Percentiles rank a stretch among this genome's conserved stretches.
phyloP scores from a whole-genome alignment of 805 yeast genomes.

The Ogataea salicorniae region DNA sequence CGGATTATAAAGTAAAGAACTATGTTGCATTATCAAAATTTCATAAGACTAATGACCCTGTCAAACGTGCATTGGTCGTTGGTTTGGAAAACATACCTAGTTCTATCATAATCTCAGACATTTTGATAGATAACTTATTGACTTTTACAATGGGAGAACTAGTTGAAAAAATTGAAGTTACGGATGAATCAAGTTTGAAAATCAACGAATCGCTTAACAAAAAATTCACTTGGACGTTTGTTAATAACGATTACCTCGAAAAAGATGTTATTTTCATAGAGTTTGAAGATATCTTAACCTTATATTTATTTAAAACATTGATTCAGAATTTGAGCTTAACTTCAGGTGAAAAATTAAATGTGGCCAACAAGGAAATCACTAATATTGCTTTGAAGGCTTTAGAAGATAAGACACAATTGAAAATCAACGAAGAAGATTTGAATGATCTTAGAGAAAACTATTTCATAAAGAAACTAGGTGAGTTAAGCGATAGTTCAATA shows the following conservation, averaged over 20 bases:
- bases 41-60: constrained; percentile 1
- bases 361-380: constrained; percentile 5
- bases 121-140: constrained; percentile 19
- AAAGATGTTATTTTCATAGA: constrained; percentile 20
- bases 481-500: not conserved
- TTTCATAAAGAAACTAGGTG: not conserved
- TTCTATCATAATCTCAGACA: constrained; percentile 9
- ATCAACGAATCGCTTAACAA: constrained; percentile 2
- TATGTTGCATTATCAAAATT: constrained; percentile 2
- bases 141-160: constrained; percentile 8
- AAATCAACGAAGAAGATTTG: not conserved
- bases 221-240: constrained; percentile 23
- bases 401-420: constrained; percentile 3
- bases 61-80: constrained; percentile 8
- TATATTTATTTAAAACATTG: constrained; percentile 17
- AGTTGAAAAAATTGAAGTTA: not conserved
- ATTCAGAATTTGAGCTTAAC: constrained; percentile 5
- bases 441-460: not conserved
- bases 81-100: constrained; percentile 18
- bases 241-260: constrained; percentile 14
- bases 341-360: not conserved
- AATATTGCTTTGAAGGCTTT: constrained; percentile 9
- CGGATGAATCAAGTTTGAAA: not conserved
- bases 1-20: constrained; percentile 6
- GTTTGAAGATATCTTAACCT: constrained; percentile 25